These are phyloP conservation scores for Fomitopsis pulvina DNA, from an alignment of 768 basidiomycete genomes.

Conservation along the genomic window DNA sequence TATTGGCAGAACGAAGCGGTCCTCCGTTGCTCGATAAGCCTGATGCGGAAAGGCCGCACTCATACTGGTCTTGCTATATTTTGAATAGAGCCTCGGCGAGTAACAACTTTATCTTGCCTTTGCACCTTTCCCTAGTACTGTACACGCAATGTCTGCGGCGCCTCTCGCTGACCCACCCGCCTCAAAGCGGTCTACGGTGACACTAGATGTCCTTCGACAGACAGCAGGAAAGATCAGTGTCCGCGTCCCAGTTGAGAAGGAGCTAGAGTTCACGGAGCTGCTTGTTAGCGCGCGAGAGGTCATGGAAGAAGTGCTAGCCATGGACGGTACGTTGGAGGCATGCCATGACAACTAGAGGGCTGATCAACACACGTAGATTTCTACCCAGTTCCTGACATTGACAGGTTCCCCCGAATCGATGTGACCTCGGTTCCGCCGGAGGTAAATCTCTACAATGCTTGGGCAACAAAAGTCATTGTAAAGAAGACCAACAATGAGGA, in stretches of 20 bases:
- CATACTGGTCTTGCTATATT: not conserved
- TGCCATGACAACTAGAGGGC: not conserved
- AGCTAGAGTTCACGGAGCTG: slow-evolving; percentile 14
- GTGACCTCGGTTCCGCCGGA: slow-evolving; percentile 16
- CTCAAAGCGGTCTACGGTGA: slow-evolving; percentile 2
- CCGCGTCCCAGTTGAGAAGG: slow-evolving; percentile 11
- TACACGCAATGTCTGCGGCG: not conserved
- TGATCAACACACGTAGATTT: slow-evolving; percentile 7
- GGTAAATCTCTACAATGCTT: slow-evolving; percentile 27
- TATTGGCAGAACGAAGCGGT: too few species aligned
- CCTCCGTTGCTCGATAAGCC: too few species aligned
- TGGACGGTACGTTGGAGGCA: slow-evolving; percentile 11
- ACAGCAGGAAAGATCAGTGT: slow-evolving; percentile 12
- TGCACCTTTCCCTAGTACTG: too few species aligned
- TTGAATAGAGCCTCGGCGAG: not conserved
- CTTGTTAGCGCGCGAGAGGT: slow-evolving; percentile 10
- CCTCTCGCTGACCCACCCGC: not conserved
- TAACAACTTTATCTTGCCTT: not conserved
- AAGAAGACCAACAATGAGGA: slow-evolving; percentile 18
- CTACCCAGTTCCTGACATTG: slow-evolving; percentile 10
- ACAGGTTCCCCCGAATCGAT: slow-evolving; percentile 20
- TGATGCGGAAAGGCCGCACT: too few species aligned
- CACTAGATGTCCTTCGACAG: slow-evolving; percentile 10
- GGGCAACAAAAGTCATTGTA: slow-evolving; percentile 31
- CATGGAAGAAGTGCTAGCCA: slow-evolving; percentile 12